Conservation (phyloP, 163 green algal genomes). For the Scenedesmus sp. region DNA sequence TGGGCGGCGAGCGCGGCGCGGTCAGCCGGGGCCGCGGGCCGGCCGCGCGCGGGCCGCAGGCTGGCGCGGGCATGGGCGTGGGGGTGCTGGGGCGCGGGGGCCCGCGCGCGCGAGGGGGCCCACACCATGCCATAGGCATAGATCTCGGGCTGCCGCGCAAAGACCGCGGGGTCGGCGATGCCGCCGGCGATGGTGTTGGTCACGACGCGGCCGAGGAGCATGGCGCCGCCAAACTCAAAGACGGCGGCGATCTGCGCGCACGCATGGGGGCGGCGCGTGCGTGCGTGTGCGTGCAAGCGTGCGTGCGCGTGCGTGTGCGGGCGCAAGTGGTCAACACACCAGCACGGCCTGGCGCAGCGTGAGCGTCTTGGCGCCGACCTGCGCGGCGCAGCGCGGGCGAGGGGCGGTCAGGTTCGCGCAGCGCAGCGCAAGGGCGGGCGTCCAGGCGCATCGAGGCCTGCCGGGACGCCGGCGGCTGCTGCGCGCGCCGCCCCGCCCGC, state of each 20-base stretch:
- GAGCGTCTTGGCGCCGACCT: slow-evolving; percentile 68
- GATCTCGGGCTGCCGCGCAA: slow-evolving; percentile 42
- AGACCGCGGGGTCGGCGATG: slow-evolving; percentile 50
- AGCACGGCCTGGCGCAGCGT: slow-evolving; percentile 66
- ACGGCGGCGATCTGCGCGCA: slow-evolving; percentile 53
- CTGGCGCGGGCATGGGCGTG: too few species aligned
- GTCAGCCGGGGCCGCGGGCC: too few species aligned
- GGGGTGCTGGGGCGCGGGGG: too few species aligned
- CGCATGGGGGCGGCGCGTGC: background rate
- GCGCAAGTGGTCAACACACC: slow-evolving; percentile 7
- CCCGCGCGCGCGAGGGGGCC: too few species aligned
- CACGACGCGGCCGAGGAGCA: slow-evolving; percentile 62
- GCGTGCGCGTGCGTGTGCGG: background rate
- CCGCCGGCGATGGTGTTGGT: slow-evolving; percentile 63
- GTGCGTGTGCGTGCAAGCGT: background rate
- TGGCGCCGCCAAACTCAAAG: slow-evolving; percentile 67
- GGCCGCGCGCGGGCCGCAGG: too few species aligned
- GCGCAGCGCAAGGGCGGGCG: too few species aligned
- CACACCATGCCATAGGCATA: slow-evolving; percentile 55
- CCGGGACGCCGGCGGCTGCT: too few species aligned
- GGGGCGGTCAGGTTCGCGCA: too few species aligned
- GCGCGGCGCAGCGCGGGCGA: too few species aligned
- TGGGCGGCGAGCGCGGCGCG: too few species aligned
- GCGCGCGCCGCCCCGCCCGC: too few species aligned
- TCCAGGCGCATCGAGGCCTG: too few species aligned